Evolutionary conservation across 176 grass and related monocot genomes (phyloP), one percentile per base, ranked within the genome.

Genomic region (Coix lacrymajobi): DNA sequence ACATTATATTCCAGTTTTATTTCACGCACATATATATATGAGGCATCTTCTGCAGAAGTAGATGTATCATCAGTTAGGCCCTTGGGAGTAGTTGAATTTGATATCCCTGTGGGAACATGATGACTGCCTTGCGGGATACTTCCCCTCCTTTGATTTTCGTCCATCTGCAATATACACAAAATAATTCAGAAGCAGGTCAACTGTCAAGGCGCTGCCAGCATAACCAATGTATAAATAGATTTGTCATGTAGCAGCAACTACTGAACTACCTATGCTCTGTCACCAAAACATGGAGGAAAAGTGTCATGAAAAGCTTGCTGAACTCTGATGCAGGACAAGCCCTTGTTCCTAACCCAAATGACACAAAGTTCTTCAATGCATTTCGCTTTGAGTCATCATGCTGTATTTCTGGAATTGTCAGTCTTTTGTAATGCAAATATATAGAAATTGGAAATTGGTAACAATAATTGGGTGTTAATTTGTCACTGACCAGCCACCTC

Each of bases 241-340:
- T 41, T 41, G n/a, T n/a, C 37, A 69, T 6, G 19, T 28, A 13
- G 16, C 8, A 51, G 3, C 7, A 54, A 13, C n/a, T 24, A 82
- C 79, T 36, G 7, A 54, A 13, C n/a, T 24, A 82, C 79, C 45
- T 86, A 3, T 81, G 75, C 13, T 86, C 57, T 11, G 77, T 81
- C 34, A 81, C 77, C 45, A 86, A 58, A 15, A 31, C 40, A 20
- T 80, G 84, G 13, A 86, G 69, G 77, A 81, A 81, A n/a, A 86
- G 34, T 56, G 84, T 17, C 0, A 74, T 80, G 13, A 65, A 72
- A 26, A 80, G 36, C 33, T 71, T 65, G 58, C 77, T 86, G 39
- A 86, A 86, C 5, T 73, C 44, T 73, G 76, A 17, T 22, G 67
- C 84, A 7, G 40, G 43, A 38, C 84, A 86, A 7, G 64, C 58